Evolutionary conservation across 208 protist genomes (phyloP), one percentile per base, ranked within the genome.

Genomic region (Kentomonas sorsogonicus): DNA sequence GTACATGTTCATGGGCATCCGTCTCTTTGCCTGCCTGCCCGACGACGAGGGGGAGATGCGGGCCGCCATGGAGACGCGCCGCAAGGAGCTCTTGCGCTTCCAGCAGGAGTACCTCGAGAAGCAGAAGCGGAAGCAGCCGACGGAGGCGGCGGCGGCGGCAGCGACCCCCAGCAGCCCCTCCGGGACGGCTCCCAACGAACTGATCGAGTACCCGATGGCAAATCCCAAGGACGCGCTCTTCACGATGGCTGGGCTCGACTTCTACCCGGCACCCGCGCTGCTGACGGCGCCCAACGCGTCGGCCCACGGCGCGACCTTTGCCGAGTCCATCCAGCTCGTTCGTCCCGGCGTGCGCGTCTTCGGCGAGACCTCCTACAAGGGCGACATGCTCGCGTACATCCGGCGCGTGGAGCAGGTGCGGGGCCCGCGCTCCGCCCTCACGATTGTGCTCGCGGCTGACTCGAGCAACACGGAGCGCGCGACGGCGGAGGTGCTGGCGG

Each of bases 161-260:
- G 16, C 43, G 46, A 38, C 52, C 3, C 5, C 47, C 2, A 48
- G 39, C 5, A 31, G 9, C 1, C 55, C 55, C 2, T 54, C 9
- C 20, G 6, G 44, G 25, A 50, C 9, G 25, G n/a, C n/a, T n/a
- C n/a, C n/a, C 44, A 23, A 16, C 20, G n/a, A 36, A 20, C 41
- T 25, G 3, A 22, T 63, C 0, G 33, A 69, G 53, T 33, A 63
- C 29, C 29, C 66, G 1, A 9, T 63, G 15, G 54, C 45, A 47
- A 74, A 74, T 60, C 58, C 58, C 36, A 78, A 90, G 57, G 83
- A 90, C 51, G 83, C 81, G 71, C 52, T 54, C 15, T 86, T 72
- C 69, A 53, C 57, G 10, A 29, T 86, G 16, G 72, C 46, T 18
- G 63, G 66, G 30, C 55, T 84, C 22, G 69, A 76, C 62, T 77